Percentiles rank a stretch among this genome's conserved stretches.
These are phyloP conservation scores for Sarocladiaceae sp. DNA, from an alignment of 2,329 filamentous ascomycete genomes.

Conservation along the genomic window DNA sequence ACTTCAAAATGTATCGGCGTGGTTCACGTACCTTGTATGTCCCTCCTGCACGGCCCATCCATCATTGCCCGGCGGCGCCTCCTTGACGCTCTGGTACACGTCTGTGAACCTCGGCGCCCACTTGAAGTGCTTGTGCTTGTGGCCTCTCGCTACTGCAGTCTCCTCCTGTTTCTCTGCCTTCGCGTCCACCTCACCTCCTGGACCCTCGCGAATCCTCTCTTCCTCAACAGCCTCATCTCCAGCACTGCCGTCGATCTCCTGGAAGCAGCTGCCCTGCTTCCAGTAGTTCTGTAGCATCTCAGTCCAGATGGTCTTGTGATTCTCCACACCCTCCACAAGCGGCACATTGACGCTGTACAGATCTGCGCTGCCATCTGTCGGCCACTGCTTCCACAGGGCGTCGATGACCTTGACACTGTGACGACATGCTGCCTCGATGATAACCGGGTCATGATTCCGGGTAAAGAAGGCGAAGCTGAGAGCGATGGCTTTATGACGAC, in stretches of 20 bases:
- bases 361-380: slow-evolving; percentile 58
- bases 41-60: slow-evolving; percentile 89
- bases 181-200: slow-evolving; percentile 42
- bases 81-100: slow-evolving; percentile 81
- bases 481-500: slow-evolving; percentile 65
- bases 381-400: slow-evolving; percentile 70
- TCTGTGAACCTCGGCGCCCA: slow-evolving; percentile 86
- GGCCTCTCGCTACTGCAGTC: slow-evolving; percentile 26
- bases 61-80: slow-evolving; percentile 74
- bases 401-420: slow-evolving; percentile 75
- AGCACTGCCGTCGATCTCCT: slow-evolving; percentile 63
- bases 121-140: slow-evolving; percentile 84
- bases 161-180: slow-evolving; percentile 18
- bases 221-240: slow-evolving; percentile 66
- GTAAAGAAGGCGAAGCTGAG: slow-evolving; percentile 87
- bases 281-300: slow-evolving; percentile 87
- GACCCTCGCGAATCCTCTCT: slow-evolving; percentile 62
- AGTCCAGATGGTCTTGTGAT: slow-evolving; percentile 72
- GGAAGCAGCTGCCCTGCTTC: slow-evolving; percentile 77
- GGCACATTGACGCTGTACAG: slow-evolving; percentile 93
- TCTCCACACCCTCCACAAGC: slow-evolving; percentile 67
- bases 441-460: slow-evolving; percentile 71
- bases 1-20: too few species aligned
- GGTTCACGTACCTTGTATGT: slow-evolving; percentile 63
- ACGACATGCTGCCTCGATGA: slow-evolving; percentile 71